Evolutionary conservation across 768 basidiomycete genomes (phyloP).

Genomic region (Boletus eberwhitei): DNA sequence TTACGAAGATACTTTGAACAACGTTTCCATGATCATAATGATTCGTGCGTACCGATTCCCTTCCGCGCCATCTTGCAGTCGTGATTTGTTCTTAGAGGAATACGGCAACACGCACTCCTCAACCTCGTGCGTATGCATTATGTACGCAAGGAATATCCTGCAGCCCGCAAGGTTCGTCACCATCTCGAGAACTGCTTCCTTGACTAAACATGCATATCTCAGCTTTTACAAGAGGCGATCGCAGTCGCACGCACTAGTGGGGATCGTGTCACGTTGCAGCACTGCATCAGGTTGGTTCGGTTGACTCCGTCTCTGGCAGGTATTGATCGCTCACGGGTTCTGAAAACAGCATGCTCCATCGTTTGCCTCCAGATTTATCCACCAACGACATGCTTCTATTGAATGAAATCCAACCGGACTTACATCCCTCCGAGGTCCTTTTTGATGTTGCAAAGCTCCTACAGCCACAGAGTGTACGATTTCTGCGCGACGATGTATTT

Average conservation of each 20-base stretch:
- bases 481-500: not conserved
- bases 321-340: conserved; percentile 12
- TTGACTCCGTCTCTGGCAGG: not conserved
- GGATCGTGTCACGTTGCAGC: conserved; percentile 70
- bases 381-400: conserved; percentile 46
- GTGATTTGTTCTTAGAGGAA: conserved; percentile 44
- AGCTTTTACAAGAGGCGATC: conserved; percentile 78
- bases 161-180: conserved; percentile 58
- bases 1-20: conserved; percentile 82
- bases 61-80: not conserved
- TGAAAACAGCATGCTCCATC: conserved; percentile 59
- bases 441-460: conserved; percentile 77
- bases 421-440: conserved; percentile 74
- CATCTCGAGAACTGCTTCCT: not conserved
- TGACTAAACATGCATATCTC: conserved; percentile 3
- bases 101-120: conserved; percentile 77
- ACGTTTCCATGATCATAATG: conserved; percentile 73
- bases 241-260: conserved; percentile 69
- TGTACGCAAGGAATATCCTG: conserved; percentile 59
- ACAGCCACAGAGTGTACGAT: conserved; percentile 55
- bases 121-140: conserved; percentile 80
- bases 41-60: conserved; percentile 56
- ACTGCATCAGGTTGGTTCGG: conserved; percentile 65
- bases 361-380: conserved; percentile 49
- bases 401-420: conserved; percentile 72